Evolutionary conservation across 2,329 filamentous ascomycete species (phyloP).

Genomic region (Atkinsonella hypoxylon): DNA sequence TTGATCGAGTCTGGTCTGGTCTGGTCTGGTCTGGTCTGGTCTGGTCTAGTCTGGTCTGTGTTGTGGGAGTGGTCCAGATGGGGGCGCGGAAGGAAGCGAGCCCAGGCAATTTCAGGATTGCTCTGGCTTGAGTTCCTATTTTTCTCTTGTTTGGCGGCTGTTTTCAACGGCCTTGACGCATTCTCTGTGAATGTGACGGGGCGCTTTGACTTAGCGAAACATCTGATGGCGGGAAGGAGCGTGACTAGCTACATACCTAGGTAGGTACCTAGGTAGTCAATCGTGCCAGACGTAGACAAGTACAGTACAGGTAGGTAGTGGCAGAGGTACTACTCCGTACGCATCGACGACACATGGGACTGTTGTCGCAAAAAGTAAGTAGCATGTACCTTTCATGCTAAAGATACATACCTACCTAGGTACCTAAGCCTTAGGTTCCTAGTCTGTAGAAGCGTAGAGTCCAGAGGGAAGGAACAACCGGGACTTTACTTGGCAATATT

Average conservation of each 20-base stretch:
- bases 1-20: conserved; percentile 25
- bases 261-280: too few species aligned
- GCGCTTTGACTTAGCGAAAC: conserved; percentile 2
- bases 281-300: too few species aligned
- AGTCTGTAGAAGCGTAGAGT: neutral
- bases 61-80: conserved; percentile 9
- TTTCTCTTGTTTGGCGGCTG: conserved; percentile 7
- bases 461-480: conserved; percentile 3
- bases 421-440: too few species aligned
- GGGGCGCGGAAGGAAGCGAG: conserved; percentile 25
- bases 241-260: too few species aligned
- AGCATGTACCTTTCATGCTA: neutral
- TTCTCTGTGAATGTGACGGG: conserved; percentile 6
- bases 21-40: conserved; percentile 26
- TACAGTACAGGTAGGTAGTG: too few species aligned
- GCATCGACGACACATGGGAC: too few species aligned
- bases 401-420: too few species aligned
- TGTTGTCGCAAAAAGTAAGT: too few species aligned
- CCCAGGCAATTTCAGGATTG: conserved; percentile 5
- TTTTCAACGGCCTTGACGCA: conserved; percentile 8
- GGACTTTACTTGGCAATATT: neutral
- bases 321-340: too few species aligned
- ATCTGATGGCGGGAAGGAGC: neutral
- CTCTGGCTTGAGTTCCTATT: conserved; percentile 7
- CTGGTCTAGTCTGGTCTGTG: conserved; percentile 21